Base-by-base conservation (phyloP, 2,329 filamentous ascomycete genomes). In the Penicillium fuscoglaucum region DNA sequence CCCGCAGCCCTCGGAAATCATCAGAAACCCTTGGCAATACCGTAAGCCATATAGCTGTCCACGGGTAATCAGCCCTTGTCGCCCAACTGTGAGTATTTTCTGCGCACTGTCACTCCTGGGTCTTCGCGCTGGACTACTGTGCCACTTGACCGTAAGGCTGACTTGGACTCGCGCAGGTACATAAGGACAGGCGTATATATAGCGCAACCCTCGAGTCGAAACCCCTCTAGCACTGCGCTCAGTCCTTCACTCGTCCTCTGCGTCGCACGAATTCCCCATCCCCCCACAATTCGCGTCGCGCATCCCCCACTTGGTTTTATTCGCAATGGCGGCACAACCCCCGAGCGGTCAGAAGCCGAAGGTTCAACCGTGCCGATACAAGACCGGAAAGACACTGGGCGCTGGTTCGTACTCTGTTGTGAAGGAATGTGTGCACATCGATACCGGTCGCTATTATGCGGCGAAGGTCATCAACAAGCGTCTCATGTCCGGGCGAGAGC, bases 401-500 rank as follows among this genome's bases (percentile, higher is more conserved):
- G 93, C 95, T 35, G 95, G 95, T 64, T 97, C 93, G 57, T 99
- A 99, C 79, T 97, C 93, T 39, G 95, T 98, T 50, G 95, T 99
- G 63, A 98, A 98, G 77, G 95, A 99, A 80, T 99, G 95, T 74
- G 93, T 98, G 29, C 95, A 99, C 75, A 98, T 98, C 71, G 93
- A 98, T 69, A 98, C 95, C 0, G 93, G 93, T 46, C 87, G 93
- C 66, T 98, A 97, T 78, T 99, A 98, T 87, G 95, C 95, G 29
- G 93, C 95, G 61, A 99, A 99, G 77, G 95, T 99, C 63, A 99
- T 99, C 78, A 99, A 99, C 80, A 99, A 99, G 83, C 85, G 93
- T 58, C 82, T 99, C 66, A 99, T 99, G 95, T 90, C 92, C 7
- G 95, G 95, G 35, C 85, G 95, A 67, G 95, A 99, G 79, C 95